phyloP scores from a whole-genome alignment of 2,329 filamentous ascomycete species.

The Phaeosphaeriaceae sp. region DNA sequence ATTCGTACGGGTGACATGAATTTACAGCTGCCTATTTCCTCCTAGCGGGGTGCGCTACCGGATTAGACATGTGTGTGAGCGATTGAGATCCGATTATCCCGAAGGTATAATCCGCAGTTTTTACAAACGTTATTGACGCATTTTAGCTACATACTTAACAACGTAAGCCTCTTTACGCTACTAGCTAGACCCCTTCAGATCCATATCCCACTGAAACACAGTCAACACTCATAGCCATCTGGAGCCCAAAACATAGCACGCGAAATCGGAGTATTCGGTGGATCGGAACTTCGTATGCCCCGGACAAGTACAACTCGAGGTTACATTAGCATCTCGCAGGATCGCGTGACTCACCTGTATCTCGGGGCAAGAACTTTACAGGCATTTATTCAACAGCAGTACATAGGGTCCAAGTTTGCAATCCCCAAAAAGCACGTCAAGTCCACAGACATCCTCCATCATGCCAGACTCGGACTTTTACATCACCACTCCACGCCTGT shows the following conservation, averaged over 20 bases:
- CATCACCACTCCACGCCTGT: constrained; percentile 8
- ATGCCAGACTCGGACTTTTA: constrained; percentile 1
- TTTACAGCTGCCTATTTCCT: constrained; percentile 1
- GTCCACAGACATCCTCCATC: background rate
- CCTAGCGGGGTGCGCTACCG: background rate
- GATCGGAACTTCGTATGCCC: background rate
- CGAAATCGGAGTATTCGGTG: background rate
- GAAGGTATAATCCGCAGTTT: background rate
- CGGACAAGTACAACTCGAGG: background rate
- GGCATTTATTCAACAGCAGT: background rate
- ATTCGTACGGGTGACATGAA: background rate
- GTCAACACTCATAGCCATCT: background rate
- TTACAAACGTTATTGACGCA: background rate
- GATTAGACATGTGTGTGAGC: background rate
- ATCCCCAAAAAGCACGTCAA: background rate
- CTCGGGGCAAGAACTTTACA: background rate
- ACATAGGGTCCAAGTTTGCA: too few relatives aligned
- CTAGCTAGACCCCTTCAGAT: background rate
- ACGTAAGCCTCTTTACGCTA: background rate
- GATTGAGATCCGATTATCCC: background rate
- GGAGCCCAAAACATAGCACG: background rate
- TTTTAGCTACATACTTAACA: background rate
- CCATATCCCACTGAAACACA: background rate
- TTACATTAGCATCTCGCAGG: background rate
- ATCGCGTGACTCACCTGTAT: constrained; percentile 1